Base-by-base conservation (phyloP, 148 eudicot genomes). In the Euryodendron excelsum region DNA sequence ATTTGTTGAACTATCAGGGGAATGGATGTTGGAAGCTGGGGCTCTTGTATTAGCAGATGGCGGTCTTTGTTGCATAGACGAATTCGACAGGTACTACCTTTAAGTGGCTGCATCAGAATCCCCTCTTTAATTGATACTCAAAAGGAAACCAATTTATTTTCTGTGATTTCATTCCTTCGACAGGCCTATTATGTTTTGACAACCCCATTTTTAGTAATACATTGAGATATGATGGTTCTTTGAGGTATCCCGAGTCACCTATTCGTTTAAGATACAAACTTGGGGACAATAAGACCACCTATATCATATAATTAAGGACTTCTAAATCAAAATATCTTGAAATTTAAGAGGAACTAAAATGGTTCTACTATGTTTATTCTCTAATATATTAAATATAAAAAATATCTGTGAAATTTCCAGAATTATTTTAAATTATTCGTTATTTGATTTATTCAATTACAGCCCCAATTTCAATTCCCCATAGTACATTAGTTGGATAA, bases 1-100 rank as follows among this genome's bases (percentile, higher is more conserved):
- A n/a, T 67, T 45, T 67, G 4, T 73, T 45, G 55, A 25, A 82
- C 74, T 77, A 27, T 75, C 85, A 86, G 91, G 91, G 68, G 99
- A 96, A 75, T 96, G 99, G 99, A 90, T 96, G 99, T 80, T 96
- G 55, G 99, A 93, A 90, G 99, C 99, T 25, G 99, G 99, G 52
- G 98, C 99, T 56, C 91, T 96, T 39, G 99, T 96, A 20, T 91
- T 96, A 79, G 98, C 98, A 74, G 99, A 96, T 82, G 98, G 99
- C 8, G 99, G 99, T 21, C 92, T 96, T 63, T 96, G 98, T 77
- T 96, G 99, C 89, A 96, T 96, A 31, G 99, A 96, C 67, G 99
- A 93, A 80, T 93, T 96, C 72, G 87, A 86, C 74, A 88, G 91
- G 90, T 88, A 81, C 11, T 28, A 39, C 77, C 34, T 36, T 23